Evolutionary conservation across 1,284 basidiomycete genomes (phyloP).

Genomic region (Rhodotorula mucilaginosa): DNA sequence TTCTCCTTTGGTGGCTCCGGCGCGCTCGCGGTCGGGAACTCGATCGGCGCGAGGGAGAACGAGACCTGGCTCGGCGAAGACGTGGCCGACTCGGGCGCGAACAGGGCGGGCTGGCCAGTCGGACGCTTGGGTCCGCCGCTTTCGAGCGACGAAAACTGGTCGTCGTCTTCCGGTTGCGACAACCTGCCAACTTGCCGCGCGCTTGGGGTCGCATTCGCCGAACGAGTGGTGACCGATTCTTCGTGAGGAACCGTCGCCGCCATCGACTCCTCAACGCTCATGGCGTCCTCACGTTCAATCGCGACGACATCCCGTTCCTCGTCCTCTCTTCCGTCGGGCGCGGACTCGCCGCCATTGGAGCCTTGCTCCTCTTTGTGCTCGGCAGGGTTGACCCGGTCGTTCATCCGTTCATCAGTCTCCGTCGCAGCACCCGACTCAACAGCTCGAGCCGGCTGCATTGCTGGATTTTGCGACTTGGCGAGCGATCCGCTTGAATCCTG

Average conservation of each 20-base stretch:
- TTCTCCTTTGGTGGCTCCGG: not conserved
- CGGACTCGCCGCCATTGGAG: not conserved
- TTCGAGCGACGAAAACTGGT: not conserved
- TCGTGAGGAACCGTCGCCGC: not conserved
- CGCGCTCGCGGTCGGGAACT: not conserved
- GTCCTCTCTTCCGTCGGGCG: not conserved
- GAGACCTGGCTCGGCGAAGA: not conserved
- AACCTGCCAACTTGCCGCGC: not conserved
- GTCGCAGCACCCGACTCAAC: not conserved
- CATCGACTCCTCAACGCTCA: conserved; percentile 18
- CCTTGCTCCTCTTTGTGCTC: not conserved
- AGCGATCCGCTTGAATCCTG: conserved; percentile 6
- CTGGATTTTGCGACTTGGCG: not conserved
- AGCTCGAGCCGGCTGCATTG: not conserved
- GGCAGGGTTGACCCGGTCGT: not conserved
- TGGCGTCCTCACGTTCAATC: not conserved
- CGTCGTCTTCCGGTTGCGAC: not conserved
- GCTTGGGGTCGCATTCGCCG: too few relatives aligned
- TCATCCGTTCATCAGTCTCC: too few relatives aligned
- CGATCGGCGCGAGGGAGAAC: not conserved
- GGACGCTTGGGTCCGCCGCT: not conserved
- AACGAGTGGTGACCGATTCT: not conserved
- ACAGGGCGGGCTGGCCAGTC: not conserved
- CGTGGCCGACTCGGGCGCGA: not conserved
- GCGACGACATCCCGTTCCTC: not conserved